A percentile compares a stretch with the other conserved stretches of the same genome.
These are phyloP conservation scores for Starmerella kuoi DNA, from an alignment of 805 yeast species.

Conservation along the genomic window DNA sequence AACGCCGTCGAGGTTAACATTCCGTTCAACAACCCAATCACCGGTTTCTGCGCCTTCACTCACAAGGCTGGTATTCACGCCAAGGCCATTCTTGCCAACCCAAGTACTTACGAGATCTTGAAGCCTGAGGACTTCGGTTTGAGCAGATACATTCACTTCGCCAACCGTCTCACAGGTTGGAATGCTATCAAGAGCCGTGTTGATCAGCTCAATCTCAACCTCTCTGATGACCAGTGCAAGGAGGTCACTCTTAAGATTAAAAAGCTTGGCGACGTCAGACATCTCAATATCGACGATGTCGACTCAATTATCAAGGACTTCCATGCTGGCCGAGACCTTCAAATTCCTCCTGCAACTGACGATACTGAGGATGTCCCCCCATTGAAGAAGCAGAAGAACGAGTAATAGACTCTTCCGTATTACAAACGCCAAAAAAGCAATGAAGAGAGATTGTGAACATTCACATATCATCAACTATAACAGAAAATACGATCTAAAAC, in stretches of 20 bases:
- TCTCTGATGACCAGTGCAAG: slow-evolving; percentile 87
- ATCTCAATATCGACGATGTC: slow-evolving; percentile 89
- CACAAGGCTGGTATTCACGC: slow-evolving; percentile 99
- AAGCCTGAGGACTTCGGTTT: slow-evolving; percentile 92
- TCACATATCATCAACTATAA: too few species aligned
- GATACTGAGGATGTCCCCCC: slow-evolving; percentile 23
- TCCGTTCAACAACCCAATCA: slow-evolving; percentile 96
- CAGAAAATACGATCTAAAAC: too few species aligned
- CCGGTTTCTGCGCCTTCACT: slow-evolving; percentile 98
- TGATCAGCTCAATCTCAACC: slow-evolving; percentile 81
- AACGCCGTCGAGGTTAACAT: slow-evolving; percentile 94
- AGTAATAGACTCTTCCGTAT: neutral
- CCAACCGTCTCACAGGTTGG: slow-evolving; percentile 98
- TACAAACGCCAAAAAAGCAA: too few species aligned
- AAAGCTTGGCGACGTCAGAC: slow-evolving; percentile 88
- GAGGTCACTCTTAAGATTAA: slow-evolving; percentile 90
- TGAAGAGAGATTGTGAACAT: too few species aligned
- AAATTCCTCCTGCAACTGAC: slow-evolving; percentile 11
- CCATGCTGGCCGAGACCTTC: slow-evolving; percentile 49
- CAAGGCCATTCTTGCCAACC: slow-evolving; percentile 95
- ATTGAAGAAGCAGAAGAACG: slow-evolving; percentile 27
- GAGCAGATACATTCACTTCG: slow-evolving; percentile 92
- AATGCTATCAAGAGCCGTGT: slow-evolving; percentile 97
- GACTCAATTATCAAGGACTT: slow-evolving; percentile 90
- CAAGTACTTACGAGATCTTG: slow-evolving; percentile 95